These are phyloP conservation scores for Syncephalis plumigaleata DNA, from an alignment of 371 early-diverging fungal species.

Conservation along the genomic window DNA sequence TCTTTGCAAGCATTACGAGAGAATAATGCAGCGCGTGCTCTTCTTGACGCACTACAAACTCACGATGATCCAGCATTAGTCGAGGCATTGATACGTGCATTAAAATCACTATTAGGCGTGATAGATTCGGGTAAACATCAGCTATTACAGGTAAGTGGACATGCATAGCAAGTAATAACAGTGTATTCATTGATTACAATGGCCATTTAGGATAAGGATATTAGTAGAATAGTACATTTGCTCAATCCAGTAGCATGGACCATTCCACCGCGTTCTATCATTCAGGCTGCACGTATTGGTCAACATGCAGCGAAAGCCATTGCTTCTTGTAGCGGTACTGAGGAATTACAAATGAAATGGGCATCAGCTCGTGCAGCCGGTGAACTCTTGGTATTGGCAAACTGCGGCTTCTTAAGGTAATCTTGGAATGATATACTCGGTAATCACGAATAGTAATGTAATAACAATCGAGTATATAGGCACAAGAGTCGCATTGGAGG, in stretches of 20 bases:
- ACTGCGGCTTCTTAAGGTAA: constrained; percentile 27
- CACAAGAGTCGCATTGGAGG: constrained; percentile 71
- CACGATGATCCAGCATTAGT: constrained; percentile 27
- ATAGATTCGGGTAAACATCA: constrained; percentile 33
- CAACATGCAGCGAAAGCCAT: constrained; percentile 48
- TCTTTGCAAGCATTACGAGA: constrained; percentile 37
- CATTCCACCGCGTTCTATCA: neutral
- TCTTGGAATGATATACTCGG: neutral
- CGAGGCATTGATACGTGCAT: constrained; percentile 52
- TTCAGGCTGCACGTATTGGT: constrained; percentile 28
- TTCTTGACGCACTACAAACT: constrained; percentile 35
- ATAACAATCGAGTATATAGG: constrained; percentile 12
- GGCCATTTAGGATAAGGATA: constrained; percentile 18
- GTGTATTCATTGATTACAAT: neutral
- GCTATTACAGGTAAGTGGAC: constrained; percentile 27
- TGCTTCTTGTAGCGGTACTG: constrained; percentile 40
- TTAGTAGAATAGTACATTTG: constrained; percentile 12
- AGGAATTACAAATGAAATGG: constrained; percentile 35
- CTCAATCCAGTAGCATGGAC: constrained; percentile 5
- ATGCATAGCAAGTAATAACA: neutral
- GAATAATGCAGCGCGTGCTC: constrained; percentile 35
- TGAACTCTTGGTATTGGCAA: constrained; percentile 33
- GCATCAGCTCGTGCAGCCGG: constrained; percentile 38
- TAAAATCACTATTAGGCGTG: constrained; percentile 53
- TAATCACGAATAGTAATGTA: neutral